Evolutionary conservation across 2,329 filamentous ascomycete species (phyloP).

Genomic region (Cladobotryum protrusum): DNA sequence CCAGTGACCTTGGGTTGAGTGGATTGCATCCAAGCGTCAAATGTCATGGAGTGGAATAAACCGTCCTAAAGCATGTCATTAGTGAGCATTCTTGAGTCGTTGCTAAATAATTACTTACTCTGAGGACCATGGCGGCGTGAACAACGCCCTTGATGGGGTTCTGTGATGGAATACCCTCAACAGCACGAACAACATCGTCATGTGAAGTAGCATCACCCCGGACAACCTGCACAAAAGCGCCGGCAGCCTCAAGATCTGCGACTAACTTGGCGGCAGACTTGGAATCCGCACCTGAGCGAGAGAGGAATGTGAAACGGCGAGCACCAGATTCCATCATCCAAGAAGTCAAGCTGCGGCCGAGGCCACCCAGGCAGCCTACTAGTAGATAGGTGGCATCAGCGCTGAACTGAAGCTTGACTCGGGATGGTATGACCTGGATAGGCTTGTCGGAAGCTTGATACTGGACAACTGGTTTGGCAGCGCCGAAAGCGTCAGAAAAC

Average conservation of each 20-base stretch:
- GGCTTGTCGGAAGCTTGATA: conserved; percentile 12
- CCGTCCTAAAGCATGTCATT: conserved; percentile 14
- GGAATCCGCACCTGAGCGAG: conserved; percentile 18
- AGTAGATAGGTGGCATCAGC: conserved; percentile 15
- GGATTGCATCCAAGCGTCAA: conserved; percentile 17
- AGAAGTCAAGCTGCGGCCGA: conserved; percentile 14
- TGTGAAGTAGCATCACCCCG: conserved; percentile 16
- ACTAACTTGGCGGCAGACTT: conserved; percentile 17
- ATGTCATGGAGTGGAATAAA: conserved; percentile 21
- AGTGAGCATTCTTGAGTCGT: neutral
- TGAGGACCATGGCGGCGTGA: conserved; percentile 28
- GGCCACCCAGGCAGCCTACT: conserved; percentile 18
- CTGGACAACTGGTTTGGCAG: conserved; percentile 12
- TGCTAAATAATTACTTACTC: conserved; percentile 5
- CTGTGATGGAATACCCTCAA: conserved; percentile 14
- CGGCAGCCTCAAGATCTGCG: conserved; percentile 13
- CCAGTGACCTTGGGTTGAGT: conserved; percentile 21
- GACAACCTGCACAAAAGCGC: conserved; percentile 19
- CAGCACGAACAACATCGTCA: conserved; percentile 14
- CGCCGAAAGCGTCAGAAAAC: conserved; percentile 5
- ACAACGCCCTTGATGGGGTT: conserved; percentile 23
- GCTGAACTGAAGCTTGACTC: conserved; percentile 5
- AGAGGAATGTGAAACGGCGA: conserved; percentile 23
- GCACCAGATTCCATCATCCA: conserved; percentile 18
- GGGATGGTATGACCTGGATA: conserved; percentile 10